These are phyloP conservation scores for Raffaelea ambrosiae DNA, from an alignment of 2,329 filamentous ascomycete genomes.

Conservation along the genomic window DNA sequence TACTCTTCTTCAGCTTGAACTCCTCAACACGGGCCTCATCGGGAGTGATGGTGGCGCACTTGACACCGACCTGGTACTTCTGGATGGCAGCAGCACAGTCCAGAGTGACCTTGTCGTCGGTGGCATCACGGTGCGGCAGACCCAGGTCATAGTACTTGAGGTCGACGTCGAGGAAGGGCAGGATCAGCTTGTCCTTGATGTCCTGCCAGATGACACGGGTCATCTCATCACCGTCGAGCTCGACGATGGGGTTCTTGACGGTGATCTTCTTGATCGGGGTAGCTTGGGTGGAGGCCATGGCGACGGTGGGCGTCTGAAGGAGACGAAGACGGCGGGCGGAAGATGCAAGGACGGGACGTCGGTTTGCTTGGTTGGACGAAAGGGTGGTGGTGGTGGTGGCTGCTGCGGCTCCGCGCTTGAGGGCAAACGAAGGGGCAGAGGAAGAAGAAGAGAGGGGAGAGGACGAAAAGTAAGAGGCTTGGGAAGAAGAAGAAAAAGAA, in stretches of 20 bases:
- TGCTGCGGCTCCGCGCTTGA: conserved; percentile 3
- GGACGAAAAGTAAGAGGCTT: not conserved
- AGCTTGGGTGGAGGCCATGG: conserved; percentile 37
- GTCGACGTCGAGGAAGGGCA: conserved; percentile 92
- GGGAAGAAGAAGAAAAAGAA: conserved; percentile 4
- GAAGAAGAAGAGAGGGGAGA: conserved; percentile 4
- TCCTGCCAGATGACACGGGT: conserved; percentile 98
- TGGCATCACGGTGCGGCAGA: conserved; percentile 89
- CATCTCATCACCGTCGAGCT: conserved; percentile 94
- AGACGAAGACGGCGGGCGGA: not conserved
- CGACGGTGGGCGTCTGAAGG: conserved; percentile 18
- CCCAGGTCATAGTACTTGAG: conserved; percentile 97
- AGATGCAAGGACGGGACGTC: not conserved
- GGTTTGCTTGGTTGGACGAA: not conserved
- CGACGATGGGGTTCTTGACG: conserved; percentile 98
- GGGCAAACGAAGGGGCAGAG: conserved; percentile 1
- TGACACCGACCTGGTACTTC: conserved; percentile 98
- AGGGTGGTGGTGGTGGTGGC: not conserved
- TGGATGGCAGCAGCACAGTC: conserved; percentile 96
- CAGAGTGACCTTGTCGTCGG: conserved; percentile 89
- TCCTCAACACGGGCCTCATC: conserved; percentile 95
- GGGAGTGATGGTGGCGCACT: conserved; percentile 98
- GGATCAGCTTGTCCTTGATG: conserved; percentile 99
- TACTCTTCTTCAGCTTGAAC: conserved; percentile 97
- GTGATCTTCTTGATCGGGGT: conserved; percentile 69